Percentiles rank a stretch among this genome's conserved stretches.
Conservation (phyloP, 805 yeast species). For the Metschnikowia sp. region DNA sequence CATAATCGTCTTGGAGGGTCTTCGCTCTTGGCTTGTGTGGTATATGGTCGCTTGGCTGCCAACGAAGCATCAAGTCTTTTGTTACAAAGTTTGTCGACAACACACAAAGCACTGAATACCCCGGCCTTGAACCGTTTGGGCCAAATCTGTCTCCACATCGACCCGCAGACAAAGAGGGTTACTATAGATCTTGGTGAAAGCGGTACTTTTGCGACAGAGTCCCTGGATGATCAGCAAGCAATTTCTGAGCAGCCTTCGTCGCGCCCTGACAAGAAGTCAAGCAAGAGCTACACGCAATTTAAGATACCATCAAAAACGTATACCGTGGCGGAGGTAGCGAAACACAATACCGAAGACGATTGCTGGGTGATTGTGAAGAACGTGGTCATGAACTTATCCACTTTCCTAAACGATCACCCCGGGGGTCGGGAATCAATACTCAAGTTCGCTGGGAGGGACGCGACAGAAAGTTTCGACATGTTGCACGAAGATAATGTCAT, state of each 20-base stretch:
- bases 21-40: constrained; percentile 44
- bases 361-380: constrained; percentile 56
- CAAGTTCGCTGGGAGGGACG: constrained; percentile 46
- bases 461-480: constrained; percentile 49
- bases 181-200: constrained; percentile 31
- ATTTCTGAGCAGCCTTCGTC: neutral
- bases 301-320: constrained; percentile 48
- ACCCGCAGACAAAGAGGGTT: constrained; percentile 33
- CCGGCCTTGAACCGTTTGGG: constrained; percentile 12
- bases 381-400: constrained; percentile 47
- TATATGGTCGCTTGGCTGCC: constrained; percentile 42
- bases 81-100: constrained; percentile 12
- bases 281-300: constrained; percentile 20
- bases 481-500: constrained; percentile 57
- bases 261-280: neutral
- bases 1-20: constrained; percentile 44
- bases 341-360: constrained; percentile 43
- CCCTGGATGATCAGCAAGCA: too few species aligned
- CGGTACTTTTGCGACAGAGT: neutral
- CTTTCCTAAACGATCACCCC: constrained; percentile 48
- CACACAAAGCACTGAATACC: neutral
- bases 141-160: constrained; percentile 18
- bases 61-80: constrained; percentile 36
- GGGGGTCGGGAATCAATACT: constrained; percentile 59
- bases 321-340: constrained; percentile 44